These are phyloP conservation scores for Pyrus communis DNA, from an alignment of 306 rosid species.

Conservation along the genomic window DNA sequence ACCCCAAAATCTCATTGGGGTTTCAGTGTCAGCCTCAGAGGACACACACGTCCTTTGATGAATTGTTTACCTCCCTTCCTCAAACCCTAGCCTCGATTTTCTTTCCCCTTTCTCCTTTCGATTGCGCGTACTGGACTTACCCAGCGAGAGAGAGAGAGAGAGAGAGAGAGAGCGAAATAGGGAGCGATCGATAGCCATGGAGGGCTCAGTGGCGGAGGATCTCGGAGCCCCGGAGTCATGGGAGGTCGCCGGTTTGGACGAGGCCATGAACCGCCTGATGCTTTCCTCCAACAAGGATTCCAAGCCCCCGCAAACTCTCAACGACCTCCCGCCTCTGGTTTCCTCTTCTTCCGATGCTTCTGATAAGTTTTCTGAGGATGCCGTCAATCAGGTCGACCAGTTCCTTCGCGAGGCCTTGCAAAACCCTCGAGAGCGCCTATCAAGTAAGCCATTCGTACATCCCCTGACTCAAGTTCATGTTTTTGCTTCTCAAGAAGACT, in stretches of 20 bases:
- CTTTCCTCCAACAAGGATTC: slow-evolving; percentile 46
- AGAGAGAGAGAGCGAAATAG: neutral
- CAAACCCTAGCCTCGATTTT: slow-evolving; percentile 24
- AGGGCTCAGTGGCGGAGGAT: slow-evolving; percentile 84
- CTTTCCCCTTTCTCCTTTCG: neutral
- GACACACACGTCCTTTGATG: slow-evolving; percentile 17
- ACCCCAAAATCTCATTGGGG: slow-evolving; percentile 16
- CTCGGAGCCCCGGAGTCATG: slow-evolving; percentile 93
- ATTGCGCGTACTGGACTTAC: neutral
- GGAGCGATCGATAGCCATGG: slow-evolving; percentile 41
- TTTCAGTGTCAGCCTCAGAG: slow-evolving; percentile 8
- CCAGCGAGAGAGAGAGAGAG: neutral
- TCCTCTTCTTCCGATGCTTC: slow-evolving; percentile 9
- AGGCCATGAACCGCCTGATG: slow-evolving; percentile 67
- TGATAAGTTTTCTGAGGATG: slow-evolving; percentile 44
- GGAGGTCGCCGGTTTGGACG: slow-evolving; percentile 91
- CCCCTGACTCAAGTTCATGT: neutral
- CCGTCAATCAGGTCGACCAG: slow-evolving; percentile 67
- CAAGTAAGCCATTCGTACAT: slow-evolving; percentile 38
- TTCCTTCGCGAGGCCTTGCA: slow-evolving; percentile 92
- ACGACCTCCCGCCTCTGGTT: slow-evolving; percentile 10
- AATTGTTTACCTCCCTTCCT: slow-evolving; percentile 5
- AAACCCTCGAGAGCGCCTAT: slow-evolving; percentile 91
- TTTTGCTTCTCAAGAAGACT: neutral
- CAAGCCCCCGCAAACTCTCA: slow-evolving; percentile 8